Base-by-base conservation (phyloP, 768 basidiomycete species). In the Naganishia kalamii region DNA sequence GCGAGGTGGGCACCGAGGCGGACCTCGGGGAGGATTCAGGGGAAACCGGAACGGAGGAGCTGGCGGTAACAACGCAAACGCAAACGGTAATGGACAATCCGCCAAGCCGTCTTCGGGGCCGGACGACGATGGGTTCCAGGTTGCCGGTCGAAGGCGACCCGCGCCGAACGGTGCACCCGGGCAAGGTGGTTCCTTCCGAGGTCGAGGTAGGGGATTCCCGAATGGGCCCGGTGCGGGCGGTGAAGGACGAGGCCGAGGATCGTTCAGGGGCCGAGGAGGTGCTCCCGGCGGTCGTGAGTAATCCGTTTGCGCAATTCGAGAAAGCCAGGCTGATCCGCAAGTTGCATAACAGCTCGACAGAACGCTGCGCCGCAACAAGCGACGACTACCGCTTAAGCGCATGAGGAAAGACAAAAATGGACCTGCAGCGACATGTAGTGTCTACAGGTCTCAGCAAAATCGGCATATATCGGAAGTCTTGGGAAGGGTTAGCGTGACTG, bases 41-140 rank as follows among this genome's bases (percentile, higher is more conserved):
- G 43, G 60, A 61, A 29, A 47, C 8, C 21, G 21, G 15, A 30
- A 19, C 29, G 59, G 59, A 19, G 11, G 23, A 27, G 25, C 59
- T 25, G 23, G 19, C 40, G 6, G n/a, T 5, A 49, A 47, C 61
- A 35, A 47, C 35, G 25, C 23, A 4, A 23, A 27, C 43, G 19
- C 17, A 7, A 32, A 30, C 52, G 11, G 4, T 21, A 62, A 48
- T 27, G 41, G 10, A 40, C 43, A 52, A 27, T n/a, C 27, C 6
- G 32, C 25, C 27, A 21, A 19, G 4, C 64, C 19, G 27, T 21
- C 33, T 10, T 19, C 46, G 44, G 43, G n/a, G 27, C 13, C 44
- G 21, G 66, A 67, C 21, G 29, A 51, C 29, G 66, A 67, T 21
- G 61, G 66, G 25, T 67, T 67, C 50, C 66, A 67, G 66, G 48